Percentiles rank a stretch among this genome's conserved stretches.
Evolutionary conservation across 768 basidiomycete species (phyloP).

Genomic region (Phlebiopsis gigantea): DNA sequence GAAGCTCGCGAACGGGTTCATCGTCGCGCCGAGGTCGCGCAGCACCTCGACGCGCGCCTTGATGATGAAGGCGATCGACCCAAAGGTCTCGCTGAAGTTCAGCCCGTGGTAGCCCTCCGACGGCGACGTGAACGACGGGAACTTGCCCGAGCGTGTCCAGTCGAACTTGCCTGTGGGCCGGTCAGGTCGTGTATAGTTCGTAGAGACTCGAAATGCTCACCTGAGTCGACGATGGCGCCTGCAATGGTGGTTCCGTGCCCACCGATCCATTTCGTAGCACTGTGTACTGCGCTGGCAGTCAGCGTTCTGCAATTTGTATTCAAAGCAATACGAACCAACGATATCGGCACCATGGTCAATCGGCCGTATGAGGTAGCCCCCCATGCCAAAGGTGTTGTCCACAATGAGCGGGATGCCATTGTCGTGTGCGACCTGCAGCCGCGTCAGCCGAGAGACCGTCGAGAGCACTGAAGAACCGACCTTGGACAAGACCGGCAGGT

Average conservation of each 20-base stretch:
- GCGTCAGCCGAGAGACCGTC: background rate
- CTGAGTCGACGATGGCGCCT: constrained; percentile 69
- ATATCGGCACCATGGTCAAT: constrained; percentile 77
- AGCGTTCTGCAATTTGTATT: background rate
- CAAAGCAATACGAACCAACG: constrained; percentile 36
- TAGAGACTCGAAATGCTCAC: constrained; percentile 25
- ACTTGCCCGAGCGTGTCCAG: constrained; percentile 61
- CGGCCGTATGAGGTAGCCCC: constrained; percentile 56
- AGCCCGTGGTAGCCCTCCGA: constrained; percentile 74
- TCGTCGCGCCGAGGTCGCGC: constrained; percentile 58
- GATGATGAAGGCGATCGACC: constrained; percentile 55
- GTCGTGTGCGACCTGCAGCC: constrained; percentile 63
- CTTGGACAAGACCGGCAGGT: constrained; percentile 65
- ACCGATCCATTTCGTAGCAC: constrained; percentile 83
- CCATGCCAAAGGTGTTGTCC: constrained; percentile 77
- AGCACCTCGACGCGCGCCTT: constrained; percentile 62
- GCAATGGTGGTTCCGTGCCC: constrained; percentile 78
- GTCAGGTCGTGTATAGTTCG: background rate
- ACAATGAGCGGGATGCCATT: constrained; percentile 74
- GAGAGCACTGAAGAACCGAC: constrained; percentile 24
- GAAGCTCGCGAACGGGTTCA: constrained; percentile 74
- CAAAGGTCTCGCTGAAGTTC: constrained; percentile 62
- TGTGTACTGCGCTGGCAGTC: constrained; percentile 43
- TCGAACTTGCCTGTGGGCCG: constrained; percentile 56
- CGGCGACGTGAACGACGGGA: constrained; percentile 71